These are phyloP conservation scores for Eimeria acervulina DNA, from an alignment of 169 alveolate genomes.

Conservation along the genomic window DNA sequence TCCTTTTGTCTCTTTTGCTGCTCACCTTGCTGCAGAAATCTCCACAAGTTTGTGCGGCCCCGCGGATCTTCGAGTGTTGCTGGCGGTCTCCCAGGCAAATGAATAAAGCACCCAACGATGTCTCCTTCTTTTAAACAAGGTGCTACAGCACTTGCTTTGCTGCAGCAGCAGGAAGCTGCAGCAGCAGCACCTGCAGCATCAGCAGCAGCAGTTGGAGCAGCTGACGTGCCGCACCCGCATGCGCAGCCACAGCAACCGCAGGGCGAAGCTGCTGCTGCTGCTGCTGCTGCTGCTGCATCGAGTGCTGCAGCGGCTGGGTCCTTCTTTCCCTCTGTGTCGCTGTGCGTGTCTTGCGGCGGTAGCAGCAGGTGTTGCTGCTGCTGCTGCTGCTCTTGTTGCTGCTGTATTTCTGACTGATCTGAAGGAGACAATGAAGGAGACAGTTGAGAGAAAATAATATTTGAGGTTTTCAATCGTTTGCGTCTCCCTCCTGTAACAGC, in stretches of 20 bases:
- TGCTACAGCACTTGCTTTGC: neutral
- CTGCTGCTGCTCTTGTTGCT: neutral
- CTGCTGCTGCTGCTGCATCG: constrained; percentile 19
- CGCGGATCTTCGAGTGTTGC: constrained; percentile 89
- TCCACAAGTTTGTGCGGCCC: constrained; percentile 88
- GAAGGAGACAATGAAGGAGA: neutral
- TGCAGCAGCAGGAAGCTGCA: too few relatives aligned
- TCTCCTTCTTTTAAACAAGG: constrained; percentile 44
- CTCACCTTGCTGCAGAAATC: constrained; percentile 85
- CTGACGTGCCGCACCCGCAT: neutral
- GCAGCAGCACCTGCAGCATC: too few relatives aligned
- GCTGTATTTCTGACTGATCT: neutral
- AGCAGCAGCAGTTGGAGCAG: too few relatives aligned
- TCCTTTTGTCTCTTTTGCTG: too few relatives aligned
- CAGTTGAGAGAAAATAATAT: neutral
- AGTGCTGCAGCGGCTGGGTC: constrained; percentile 36
- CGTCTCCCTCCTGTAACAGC: constrained; percentile 14
- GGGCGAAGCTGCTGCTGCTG: neutral
- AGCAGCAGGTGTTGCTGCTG: too few relatives aligned
- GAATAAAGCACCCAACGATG: constrained; percentile 82
- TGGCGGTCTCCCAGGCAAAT: constrained; percentile 76
- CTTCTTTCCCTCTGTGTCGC: neutral
- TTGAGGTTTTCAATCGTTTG: neutral
- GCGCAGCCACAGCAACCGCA: neutral
- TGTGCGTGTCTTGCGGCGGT: too few relatives aligned